Evolutionary conservation across 768 basidiomycete species (phyloP), one percentile per base, ranked within the genome.

Genomic region (Tylopilus sp.): DNA sequence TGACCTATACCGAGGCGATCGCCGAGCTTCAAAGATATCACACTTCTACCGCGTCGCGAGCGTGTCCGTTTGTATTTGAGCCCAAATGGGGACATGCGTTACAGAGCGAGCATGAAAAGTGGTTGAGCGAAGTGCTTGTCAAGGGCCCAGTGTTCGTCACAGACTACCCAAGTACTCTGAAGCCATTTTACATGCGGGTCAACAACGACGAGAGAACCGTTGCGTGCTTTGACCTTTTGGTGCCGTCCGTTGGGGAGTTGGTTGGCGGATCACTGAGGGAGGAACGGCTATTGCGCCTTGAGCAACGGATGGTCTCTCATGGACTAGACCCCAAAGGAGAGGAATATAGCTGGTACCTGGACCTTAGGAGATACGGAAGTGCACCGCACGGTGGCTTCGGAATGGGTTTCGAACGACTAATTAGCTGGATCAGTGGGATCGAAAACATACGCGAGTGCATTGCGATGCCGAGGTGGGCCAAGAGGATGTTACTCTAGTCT

Each of bases 331-430:
- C 68, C 44, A 65, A 63, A 12, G 72, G 70, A 36, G 72, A 67
- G 19, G 73, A 72, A 26, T 78, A 77, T 49, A 67, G 69, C 40
- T 91, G 89, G 89, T 99, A 99, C 70, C 55, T 85, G 46, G 93
- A 97, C 60, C 66, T 97, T 58, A 76, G 96, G 54, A 78, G 77
- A 62, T 95, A 81, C 61, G 97, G 97, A 11, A 86, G 87, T 17
- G 87, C 90, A 19, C 89, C 92, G 3, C 96, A 98, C 70, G 94
- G 90, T 16, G 97, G 97, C 16, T 98, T 93, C 71, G 97, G 97
- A 6, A 77, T 98, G 76, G 97, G 97, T 2, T 97, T 96, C 63
- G 97, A 99, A 70, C 76, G 97, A 55, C 74, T 97, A 19, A 77
- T 98, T 17, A 82, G 84, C 40, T 96, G 91, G 89, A 71, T 97